Evolutionary conservation across 2,329 filamentous ascomycete species (phyloP).

Genomic region (Aspergillus floridensis): DNA sequence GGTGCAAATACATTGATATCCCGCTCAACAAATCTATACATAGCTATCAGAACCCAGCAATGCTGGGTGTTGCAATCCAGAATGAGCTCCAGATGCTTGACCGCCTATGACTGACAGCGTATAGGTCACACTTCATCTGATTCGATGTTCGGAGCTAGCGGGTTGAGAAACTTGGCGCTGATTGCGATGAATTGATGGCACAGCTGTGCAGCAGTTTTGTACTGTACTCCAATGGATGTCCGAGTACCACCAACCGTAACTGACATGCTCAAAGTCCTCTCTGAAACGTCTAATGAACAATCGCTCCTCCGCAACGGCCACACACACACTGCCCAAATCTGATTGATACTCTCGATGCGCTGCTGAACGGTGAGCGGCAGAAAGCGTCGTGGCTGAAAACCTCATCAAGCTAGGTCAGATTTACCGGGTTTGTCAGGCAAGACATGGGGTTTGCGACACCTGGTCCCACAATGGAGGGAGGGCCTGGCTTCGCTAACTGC

Average conservation of each 20-base stretch:
- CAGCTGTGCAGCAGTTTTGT: neutral
- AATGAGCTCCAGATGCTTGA: slow-evolving; percentile 4
- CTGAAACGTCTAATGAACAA: neutral
- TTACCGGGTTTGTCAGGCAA: neutral
- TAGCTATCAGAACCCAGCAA: neutral
- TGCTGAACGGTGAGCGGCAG: neutral
- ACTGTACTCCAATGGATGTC: neutral
- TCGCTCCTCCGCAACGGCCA: neutral
- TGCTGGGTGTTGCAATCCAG: neutral
- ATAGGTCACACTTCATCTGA: slow-evolving; percentile 11
- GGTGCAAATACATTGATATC: slow-evolving; percentile 7
- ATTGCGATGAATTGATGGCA: neutral
- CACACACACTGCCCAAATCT: neutral
- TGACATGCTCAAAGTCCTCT: neutral
- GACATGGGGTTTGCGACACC: slow-evolving; percentile 1
- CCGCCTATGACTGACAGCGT: slow-evolving; percentile 7
- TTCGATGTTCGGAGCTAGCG: slow-evolving; percentile 1
- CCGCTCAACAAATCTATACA: slow-evolving; percentile 14
- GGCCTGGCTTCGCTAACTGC: neutral
- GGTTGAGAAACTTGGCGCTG: neutral
- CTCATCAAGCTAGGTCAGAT: neutral
- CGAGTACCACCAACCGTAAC: neutral
- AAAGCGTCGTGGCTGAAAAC: neutral
- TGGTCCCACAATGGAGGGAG: neutral
- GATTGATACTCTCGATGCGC: neutral